phyloP scores from a whole-genome alignment of 257 asterid genomes.

The Vinca minor region DNA sequence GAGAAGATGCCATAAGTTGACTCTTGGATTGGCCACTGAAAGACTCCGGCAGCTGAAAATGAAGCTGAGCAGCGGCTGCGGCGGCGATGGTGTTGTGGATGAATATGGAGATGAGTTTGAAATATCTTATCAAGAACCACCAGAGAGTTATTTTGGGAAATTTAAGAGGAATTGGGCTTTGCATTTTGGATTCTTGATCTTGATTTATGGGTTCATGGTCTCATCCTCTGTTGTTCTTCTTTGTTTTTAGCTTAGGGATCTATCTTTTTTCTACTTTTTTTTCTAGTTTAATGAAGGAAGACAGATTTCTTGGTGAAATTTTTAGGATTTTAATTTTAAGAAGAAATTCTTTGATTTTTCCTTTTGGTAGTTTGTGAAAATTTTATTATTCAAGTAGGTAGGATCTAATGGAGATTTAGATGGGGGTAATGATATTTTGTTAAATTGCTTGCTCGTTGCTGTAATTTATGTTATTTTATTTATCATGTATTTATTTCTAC shows the following conservation, averaged over 20 bases:
- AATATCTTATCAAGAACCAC: constrained; percentile 88
- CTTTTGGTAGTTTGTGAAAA: not conserved
- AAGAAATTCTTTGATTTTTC: not conserved
- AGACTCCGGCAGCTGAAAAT: constrained; percentile 56
- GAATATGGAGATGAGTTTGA: constrained; percentile 62
- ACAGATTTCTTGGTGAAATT: not conserved
- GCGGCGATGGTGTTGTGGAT: constrained; percentile 36
- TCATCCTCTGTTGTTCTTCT: constrained; percentile 83
- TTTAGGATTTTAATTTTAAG: not conserved
- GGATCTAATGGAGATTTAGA: too few species aligned
- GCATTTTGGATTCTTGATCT: constrained; percentile 80
- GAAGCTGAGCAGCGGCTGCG: constrained; percentile 38
- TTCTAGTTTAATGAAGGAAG: not conserved
- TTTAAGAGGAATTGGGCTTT: constrained; percentile 93
- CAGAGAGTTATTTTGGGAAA: constrained; percentile 83
- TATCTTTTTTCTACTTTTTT: not conserved
- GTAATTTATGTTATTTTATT: too few species aligned
- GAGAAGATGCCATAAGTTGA: constrained; percentile 86
- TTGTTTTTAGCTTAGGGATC: constrained; percentile 32
- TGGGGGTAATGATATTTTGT: too few species aligned
- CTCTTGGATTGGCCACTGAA: constrained; percentile 85
- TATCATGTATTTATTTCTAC: too few species aligned
- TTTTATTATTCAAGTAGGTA: not conserved
- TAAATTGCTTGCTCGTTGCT: too few species aligned
- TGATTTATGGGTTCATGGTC: constrained; percentile 72